phyloP scores from a whole-genome alignment of 2,329 filamentous ascomycete species.

The Nectriaceae sp. region DNA sequence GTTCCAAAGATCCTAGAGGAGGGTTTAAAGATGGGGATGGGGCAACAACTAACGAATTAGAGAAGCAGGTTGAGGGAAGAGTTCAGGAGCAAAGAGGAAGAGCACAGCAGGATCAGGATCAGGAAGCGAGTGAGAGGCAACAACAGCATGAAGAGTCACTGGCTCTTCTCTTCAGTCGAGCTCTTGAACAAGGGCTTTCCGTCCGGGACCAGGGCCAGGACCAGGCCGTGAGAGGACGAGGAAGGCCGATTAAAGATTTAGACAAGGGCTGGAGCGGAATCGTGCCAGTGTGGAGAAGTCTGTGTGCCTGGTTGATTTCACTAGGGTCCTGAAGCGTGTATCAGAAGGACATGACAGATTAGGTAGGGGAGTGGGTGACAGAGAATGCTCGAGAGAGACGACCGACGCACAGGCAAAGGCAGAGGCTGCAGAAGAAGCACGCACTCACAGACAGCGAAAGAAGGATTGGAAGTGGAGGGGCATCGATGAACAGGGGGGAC shows the following conservation, averaged over 20 bases:
- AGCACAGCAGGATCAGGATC: not conserved
- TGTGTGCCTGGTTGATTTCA: conserved; percentile 45
- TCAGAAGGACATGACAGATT: conserved; percentile 42
- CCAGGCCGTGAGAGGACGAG: conserved; percentile 14
- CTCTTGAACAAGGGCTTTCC: not conserved
- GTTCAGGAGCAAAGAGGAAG: not conserved
- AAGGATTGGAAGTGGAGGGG: not conserved
- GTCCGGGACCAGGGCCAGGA: conserved; percentile 18
- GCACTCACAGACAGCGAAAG: not conserved
- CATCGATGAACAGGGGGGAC: not conserved
- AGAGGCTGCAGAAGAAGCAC: not conserved
- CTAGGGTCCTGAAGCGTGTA: conserved; percentile 42
- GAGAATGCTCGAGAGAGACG: not conserved
- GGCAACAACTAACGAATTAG: not conserved
- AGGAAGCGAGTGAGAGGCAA: not conserved
- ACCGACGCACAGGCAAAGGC: not conserved
- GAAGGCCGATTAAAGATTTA: conserved; percentile 18
- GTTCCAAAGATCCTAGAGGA: too few species aligned
- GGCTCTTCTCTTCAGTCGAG: not conserved
- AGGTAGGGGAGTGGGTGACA: conserved; percentile 12
- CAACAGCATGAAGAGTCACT: not conserved
- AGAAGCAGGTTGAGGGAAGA: not conserved
- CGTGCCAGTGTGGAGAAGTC: conserved; percentile 42
- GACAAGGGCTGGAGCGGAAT: conserved; percentile 22
- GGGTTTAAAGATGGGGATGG: not conserved